phyloP scores from a whole-genome alignment of 306 rosid species.

The Prunus armeniaca region DNA sequence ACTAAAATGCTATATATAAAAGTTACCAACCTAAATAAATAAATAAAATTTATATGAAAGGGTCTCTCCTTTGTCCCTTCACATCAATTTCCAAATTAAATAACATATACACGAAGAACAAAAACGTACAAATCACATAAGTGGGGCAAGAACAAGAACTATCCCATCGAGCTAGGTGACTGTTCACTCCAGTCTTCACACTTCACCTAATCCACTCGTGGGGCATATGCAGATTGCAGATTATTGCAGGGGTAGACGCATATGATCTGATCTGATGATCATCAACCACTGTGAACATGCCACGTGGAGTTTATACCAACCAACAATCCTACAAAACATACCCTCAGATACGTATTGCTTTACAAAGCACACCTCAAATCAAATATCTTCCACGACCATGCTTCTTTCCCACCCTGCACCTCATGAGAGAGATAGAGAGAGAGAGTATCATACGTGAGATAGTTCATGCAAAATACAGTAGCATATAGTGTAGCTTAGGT shows the following conservation, averaged over 20 bases:
- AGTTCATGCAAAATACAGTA: constrained; percentile 47
- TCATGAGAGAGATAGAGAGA: no score
- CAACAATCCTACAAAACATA: no score
- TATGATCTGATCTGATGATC: no score
- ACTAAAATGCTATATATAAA: no score
- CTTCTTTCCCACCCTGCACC: background rate
- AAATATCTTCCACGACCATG: no score
- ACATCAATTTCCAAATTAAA: background rate
- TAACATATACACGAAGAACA: background rate
- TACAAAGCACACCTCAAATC: no score
- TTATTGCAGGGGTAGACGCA: no score
- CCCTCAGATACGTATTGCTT: no score
- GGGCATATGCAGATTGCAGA: no score
- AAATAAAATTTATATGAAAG: no score
- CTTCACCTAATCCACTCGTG: background rate
- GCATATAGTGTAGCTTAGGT: background rate
- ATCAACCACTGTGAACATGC: background rate
- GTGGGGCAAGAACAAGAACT: background rate
- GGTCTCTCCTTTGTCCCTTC: no score
- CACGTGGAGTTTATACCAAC: background rate
- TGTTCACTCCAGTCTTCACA: background rate
- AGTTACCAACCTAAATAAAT: no score
- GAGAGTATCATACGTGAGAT: constrained; percentile 28
- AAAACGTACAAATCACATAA: background rate
- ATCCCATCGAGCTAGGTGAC: background rate